A percentile compares a stretch with the other conserved stretches of the same genome.
These are phyloP conservation scores for Eleusine coracana DNA, from an alignment of 176 grass and related monocot species.

Conservation along the genomic window DNA sequence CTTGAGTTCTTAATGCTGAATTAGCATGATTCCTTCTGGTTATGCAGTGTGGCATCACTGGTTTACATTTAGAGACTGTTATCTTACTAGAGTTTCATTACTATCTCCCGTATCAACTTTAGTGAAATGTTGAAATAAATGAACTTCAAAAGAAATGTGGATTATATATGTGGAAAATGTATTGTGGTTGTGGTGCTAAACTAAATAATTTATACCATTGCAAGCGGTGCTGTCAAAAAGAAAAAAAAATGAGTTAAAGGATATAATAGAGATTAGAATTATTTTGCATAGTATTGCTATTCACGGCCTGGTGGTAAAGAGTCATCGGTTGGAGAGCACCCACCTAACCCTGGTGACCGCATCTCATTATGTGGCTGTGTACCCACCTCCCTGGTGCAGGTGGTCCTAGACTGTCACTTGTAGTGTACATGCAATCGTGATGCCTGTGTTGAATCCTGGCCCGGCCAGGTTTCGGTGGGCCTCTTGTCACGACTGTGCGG, in stretches of 20 bases:
- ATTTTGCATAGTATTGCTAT: neutral
- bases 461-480: too few species aligned
- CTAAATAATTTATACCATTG: neutral
- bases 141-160: neutral
- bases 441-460: too few species aligned
- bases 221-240: neutral
- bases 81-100: slow-evolving; percentile 1
- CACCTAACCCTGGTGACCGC: too few species aligned
- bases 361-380: too few species aligned
- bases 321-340: too few species aligned
- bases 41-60: slow-evolving; percentile 11
- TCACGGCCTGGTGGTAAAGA: too few species aligned
- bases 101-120: neutral
- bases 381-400: too few species aligned
- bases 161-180: slow-evolving; percentile 19
- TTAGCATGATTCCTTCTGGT: neutral
- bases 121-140: neutral
- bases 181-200: slow-evolving; percentile 1
- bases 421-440: too few species aligned
- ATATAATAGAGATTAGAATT: neutral
- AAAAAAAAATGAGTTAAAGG: neutral
- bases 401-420: too few species aligned
- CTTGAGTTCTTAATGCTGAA: neutral
- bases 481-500: too few species aligned
- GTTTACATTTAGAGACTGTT: slow-evolving; percentile 3